Conservation (phyloP, 2,329 filamentous ascomycete genomes). For the Hypoxylon sp. region DNA sequence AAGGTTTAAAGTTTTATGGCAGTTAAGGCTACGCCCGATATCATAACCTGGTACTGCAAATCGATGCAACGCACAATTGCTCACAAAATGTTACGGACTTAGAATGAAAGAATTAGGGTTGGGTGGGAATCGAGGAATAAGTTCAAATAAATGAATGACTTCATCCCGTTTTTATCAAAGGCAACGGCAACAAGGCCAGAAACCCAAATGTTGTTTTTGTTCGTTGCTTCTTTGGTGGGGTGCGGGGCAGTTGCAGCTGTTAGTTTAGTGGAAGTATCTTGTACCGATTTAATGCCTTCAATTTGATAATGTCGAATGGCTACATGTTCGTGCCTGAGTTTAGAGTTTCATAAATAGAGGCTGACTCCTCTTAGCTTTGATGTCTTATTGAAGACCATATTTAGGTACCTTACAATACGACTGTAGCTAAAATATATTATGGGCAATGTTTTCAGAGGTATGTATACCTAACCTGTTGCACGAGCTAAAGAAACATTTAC, state of each 20-base stretch:
- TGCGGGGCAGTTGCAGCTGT: slow-evolving; percentile 22
- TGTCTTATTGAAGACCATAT: too few relatives aligned
- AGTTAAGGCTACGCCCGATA: not conserved
- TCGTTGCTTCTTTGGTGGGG: slow-evolving; percentile 22
- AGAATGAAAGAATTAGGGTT: slow-evolving; percentile 19
- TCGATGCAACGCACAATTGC: not conserved
- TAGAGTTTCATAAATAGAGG: too few relatives aligned
- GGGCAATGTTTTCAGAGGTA: too few relatives aligned
- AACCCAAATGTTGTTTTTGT: slow-evolving; percentile 15
- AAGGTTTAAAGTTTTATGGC: slow-evolving; percentile 35
- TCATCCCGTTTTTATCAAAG: slow-evolving; percentile 30
- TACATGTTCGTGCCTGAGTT: too few relatives aligned
- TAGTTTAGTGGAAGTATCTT: not conserved
- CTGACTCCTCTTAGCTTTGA: too few relatives aligned
- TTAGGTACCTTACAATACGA: too few relatives aligned
- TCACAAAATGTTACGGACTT: too few relatives aligned
- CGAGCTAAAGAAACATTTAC: too few relatives aligned
- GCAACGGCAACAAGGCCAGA: slow-evolving; percentile 10
- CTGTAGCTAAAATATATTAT: too few relatives aligned
- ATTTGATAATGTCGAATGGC: too few relatives aligned
- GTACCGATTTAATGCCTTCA: slow-evolving; percentile 5
- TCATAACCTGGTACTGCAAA: not conserved
- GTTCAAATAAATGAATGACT: slow-evolving; percentile 39
- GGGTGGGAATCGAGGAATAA: too few relatives aligned
- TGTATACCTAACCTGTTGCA: too few relatives aligned